Base-by-base conservation (phyloP, 108 stramenopile species). In the Phaeodactylum tricornutum region DNA sequence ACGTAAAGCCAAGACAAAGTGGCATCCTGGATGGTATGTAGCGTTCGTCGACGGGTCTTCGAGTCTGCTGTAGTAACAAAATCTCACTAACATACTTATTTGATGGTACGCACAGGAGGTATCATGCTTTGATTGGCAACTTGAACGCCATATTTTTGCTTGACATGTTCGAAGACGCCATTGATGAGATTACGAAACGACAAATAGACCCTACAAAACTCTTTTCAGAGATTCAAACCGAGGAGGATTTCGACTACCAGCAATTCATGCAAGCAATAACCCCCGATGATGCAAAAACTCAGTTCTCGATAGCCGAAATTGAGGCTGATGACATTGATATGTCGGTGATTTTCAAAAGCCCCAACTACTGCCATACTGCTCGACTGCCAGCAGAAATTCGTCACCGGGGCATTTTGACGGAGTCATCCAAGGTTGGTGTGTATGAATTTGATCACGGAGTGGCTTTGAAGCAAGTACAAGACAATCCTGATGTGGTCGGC, bases 21-120 rank as follows among this genome's bases (percentile, higher is more conserved):
- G 74, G 74, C 74, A 75, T 52, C 74, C 68, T 16, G 74, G 74
- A 42, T 66, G 58, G 74, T 67, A 14, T 20, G 28, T 37, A n/a
- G 14, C 7, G 41, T 15, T 11, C 41, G 12, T 42, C 15, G 12
- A 16, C 15, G 16, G 17, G 15, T 7, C 7, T 15, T 42, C 41
- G 8, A 15, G 17, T 42, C 17, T 15, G 12, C 12, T n/a, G n/a
- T n/a, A n/a, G n/a, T n/a, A n/a, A n/a, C n/a, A n/a, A n/a, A n/a
- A n/a, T n/a, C n/a, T n/a, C n/a, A n/a, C n/a, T n/a, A n/a, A n/a
- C n/a, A n/a, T n/a, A n/a, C n/a, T 5, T 41, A 6, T 41, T 5
- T 41, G 39, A 41, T 41, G 5, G 39, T 41, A 20, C 21, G 39
- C 19, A 20, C 14, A 41, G 39, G 39, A 50, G 19, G 22, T 50